Conservation (phyloP, 2,329 filamentous ascomycete species). For the Aspergillus fructus region DNA sequence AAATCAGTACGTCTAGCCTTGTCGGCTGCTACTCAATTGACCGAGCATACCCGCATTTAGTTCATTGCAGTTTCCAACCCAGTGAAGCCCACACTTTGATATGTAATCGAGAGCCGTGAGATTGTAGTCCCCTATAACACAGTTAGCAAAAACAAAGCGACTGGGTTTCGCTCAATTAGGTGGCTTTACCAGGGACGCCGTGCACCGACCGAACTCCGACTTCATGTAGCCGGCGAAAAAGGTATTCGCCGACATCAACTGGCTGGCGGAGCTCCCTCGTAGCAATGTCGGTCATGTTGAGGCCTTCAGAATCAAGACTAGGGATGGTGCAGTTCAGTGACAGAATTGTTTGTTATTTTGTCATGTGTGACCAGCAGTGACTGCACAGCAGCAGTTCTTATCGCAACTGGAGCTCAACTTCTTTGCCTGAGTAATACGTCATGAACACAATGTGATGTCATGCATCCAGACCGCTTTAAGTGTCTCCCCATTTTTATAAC, state of each 20-base stretch:
- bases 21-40: neutral
- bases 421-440: constrained; percentile 14
- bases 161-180: constrained; percentile 11
- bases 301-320: too few species aligned
- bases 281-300: constrained; percentile 39
- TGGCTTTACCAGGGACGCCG: constrained; percentile 53
- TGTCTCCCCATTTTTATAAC: neutral
- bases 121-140: constrained; percentile 62
- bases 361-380: neutral
- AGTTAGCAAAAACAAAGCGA: neutral
- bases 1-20: neutral
- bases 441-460: constrained; percentile 27
- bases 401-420: neutral
- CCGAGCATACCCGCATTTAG: constrained; percentile 53
- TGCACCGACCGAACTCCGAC: constrained; percentile 51
- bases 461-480: constrained; percentile 5
- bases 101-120: constrained; percentile 61
- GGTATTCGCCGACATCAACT: constrained; percentile 49
- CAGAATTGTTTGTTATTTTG: neutral
- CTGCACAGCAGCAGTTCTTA: neutral
- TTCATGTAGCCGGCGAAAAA: constrained; percentile 51
- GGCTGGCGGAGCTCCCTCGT: constrained; percentile 45
- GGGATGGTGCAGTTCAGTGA: neutral
- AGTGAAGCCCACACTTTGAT: constrained; percentile 52
- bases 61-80: constrained; percentile 64